Conservation (phyloP, 169 alveolate species). For the Cryptosporidium bovis region DNA sequence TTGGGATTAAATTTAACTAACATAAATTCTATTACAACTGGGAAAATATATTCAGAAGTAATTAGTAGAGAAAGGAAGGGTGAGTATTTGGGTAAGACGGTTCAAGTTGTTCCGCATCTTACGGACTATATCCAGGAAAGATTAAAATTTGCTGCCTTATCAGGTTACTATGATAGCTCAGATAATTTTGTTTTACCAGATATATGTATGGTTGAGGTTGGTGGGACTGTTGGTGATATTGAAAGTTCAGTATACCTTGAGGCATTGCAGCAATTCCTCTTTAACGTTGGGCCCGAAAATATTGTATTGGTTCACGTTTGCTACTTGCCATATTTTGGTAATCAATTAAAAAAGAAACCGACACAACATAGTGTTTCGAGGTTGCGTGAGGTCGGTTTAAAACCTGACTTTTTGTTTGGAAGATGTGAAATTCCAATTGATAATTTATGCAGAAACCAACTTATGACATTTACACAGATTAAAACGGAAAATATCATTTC, state of each 20-base stretch:
- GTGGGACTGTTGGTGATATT: constrained; percentile 96
- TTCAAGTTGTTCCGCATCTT: constrained; percentile 89
- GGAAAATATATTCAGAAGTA: constrained; percentile 93
- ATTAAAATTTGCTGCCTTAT: constrained; percentile 35
- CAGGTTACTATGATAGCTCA: constrained; percentile 78
- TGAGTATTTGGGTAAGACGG: constrained; percentile 95
- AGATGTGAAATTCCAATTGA: constrained; percentile 69
- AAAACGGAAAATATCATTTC: constrained; percentile 66
- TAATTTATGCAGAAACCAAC: constrained; percentile 36
- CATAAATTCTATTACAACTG: constrained; percentile 93
- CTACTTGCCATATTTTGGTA: constrained; percentile 89
- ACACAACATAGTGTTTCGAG: constrained; percentile 93
- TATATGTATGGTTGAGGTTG: constrained; percentile 94
- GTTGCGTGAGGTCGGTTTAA: constrained; percentile 84
- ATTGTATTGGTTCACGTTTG: constrained; percentile 87
- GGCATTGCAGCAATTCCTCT: constrained; percentile 90
- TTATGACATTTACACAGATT: constrained; percentile 73
- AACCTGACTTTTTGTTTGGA: constrained; percentile 84
- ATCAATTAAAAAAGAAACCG: constrained; percentile 93
- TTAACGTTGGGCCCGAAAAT: constrained; percentile 85
- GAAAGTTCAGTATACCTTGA: constrained; percentile 94
- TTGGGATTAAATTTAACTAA: constrained; percentile 87
- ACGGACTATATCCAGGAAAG: constrained; percentile 78
- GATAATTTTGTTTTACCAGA: constrained; percentile 85
- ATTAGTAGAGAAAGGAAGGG: constrained; percentile 93